Evolutionary conservation across 2,329 filamentous ascomycete genomes (phyloP).

Genomic region (Septoria linicola): DNA sequence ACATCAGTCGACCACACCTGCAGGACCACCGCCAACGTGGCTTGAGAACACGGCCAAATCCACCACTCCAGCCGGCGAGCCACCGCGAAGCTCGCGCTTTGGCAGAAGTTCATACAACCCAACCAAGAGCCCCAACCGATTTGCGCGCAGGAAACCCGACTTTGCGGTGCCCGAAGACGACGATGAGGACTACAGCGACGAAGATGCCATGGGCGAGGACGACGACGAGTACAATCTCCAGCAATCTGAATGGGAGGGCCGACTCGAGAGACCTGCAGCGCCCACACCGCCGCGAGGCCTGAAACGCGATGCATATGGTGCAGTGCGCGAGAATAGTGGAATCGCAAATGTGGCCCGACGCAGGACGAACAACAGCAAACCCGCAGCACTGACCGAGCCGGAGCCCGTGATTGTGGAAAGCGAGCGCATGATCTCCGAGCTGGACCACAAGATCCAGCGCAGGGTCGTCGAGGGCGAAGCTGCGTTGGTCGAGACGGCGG

Average conservation of each 20-base stretch:
- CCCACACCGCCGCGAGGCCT: conserved; percentile 32
- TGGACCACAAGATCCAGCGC: conserved; percentile 39
- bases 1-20: conserved; percentile 40
- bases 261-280: conserved; percentile 16
- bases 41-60: conserved; percentile 32
- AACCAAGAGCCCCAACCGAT: conserved; percentile 30
- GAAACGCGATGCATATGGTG: conserved; percentile 44
- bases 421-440: conserved; percentile 62
- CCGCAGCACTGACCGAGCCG: conserved; percentile 65
- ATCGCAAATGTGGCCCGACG: conserved; percentile 72
- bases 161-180: conserved; percentile 39
- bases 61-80: conserved; percentile 38
- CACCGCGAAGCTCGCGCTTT: conserved; percentile 36
- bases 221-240: conserved; percentile 30
- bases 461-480: conserved; percentile 25
- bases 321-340: conserved; percentile 53
- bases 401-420: conserved; percentile 71
- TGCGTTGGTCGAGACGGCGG: conserved; percentile 27
- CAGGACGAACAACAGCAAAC: conserved; percentile 54
- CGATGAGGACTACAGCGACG: conserved; percentile 37
- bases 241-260: conserved; percentile 3
- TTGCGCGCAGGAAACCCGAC: conserved; percentile 29
- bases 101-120: conserved; percentile 36
- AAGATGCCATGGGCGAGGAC: conserved; percentile 40
- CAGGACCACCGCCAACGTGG: conserved; percentile 37